phyloP scores from a whole-genome alignment of 2,329 filamentous ascomycete species.

The Cercospora sesami region DNA sequence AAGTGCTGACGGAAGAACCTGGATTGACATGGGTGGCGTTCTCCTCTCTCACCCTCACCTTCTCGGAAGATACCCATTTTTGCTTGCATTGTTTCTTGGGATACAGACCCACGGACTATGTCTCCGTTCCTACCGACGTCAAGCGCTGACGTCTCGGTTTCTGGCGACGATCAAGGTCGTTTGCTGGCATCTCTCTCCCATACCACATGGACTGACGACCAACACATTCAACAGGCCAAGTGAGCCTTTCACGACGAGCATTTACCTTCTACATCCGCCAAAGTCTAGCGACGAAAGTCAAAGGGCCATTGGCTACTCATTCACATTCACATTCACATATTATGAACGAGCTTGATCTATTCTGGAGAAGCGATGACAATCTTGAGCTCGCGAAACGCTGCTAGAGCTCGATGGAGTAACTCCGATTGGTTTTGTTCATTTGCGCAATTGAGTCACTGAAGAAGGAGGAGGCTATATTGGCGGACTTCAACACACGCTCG shows the following conservation, averaged over 20 bases:
- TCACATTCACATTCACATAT: slow-evolving; percentile 11
- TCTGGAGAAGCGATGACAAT: slow-evolving; percentile 36
- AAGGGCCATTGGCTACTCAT: slow-evolving; percentile 3
- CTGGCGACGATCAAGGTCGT: slow-evolving; percentile 34
- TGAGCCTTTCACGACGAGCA: slow-evolving; percentile 15
- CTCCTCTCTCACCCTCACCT: slow-evolving; percentile 21
- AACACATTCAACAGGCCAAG: slow-evolving; percentile 11
- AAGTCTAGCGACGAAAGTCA: slow-evolving; percentile 24
- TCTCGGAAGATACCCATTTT: slow-evolving; percentile 24
- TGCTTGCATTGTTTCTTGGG: slow-evolving; percentile 13
- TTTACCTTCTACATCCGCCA: slow-evolving; percentile 3
- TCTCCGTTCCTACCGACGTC: slow-evolving; percentile 27
- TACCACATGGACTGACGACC: slow-evolving; percentile 13
- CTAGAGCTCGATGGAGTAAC: slow-evolving; percentile 36
- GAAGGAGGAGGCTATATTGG: slow-evolving; percentile 21
- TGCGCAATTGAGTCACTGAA: slow-evolving; percentile 8
- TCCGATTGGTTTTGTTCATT: slow-evolving; percentile 19
- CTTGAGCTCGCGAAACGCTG: slow-evolving; percentile 35
- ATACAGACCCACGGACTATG: slow-evolving; percentile 21
- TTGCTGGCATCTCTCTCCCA: slow-evolving; percentile 13
- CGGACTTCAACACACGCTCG: slow-evolving; percentile 26
- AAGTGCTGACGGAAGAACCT: slow-evolving; percentile 42
- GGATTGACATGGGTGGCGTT: slow-evolving; percentile 43
- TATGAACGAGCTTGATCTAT: slow-evolving; percentile 21
- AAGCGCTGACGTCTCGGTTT: slow-evolving; percentile 39